Base-by-base conservation (phyloP, 148 eudicot genomes). In the Talinum fruticosum region DNA sequence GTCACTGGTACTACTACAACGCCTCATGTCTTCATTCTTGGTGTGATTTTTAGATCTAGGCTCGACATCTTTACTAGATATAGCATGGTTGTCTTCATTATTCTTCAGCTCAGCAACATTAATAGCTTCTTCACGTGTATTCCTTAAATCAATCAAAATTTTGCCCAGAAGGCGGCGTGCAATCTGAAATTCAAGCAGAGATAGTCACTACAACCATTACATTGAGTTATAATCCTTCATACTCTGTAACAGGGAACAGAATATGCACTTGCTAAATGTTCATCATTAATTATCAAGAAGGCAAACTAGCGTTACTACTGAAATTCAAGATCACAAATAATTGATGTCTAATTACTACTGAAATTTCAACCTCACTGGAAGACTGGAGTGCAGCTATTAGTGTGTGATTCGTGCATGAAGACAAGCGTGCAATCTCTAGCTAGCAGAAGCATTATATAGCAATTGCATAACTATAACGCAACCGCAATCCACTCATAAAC, bases 141-240 rank as follows among this genome's bases (percentile, higher is more conserved):
- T 93, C 81, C 97, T 87, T 84, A 96, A 81, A 88, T 96, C 99
- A 79, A 96, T 96, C 83, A 93, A 82, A 71, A 96, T 87, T 68
- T 96, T 96, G 41, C 99, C 99, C 88, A 96, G 75, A 88, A 96
- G 86, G 72, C 99, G 97, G n/a, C 99, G 90, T 82, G 99, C 94
- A 87, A 96, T 91, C 99, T 96, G 86, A 82, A 62, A 81, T 35
- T 75, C 41, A 35, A 66, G 78, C n/a, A 79, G 57, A 33, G 76
- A 16, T 72, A 71, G 53, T 24, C 65, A 45, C 53, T 38, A 23
- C 18, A 69, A 10, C 3, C 72, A 36, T 68, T 16, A 10, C n/a
- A 68, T 23, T 36, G n/a, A n/a, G n/a, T n/a, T n/a, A n/a, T n/a
- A n/a, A n/a, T 41, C 47, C 47, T 41, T 12, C 8, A 41, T 41